These are phyloP conservation scores for Scheffersomyces titani DNA, from an alignment of 1,139 yeast species.

Conservation along the genomic window DNA sequence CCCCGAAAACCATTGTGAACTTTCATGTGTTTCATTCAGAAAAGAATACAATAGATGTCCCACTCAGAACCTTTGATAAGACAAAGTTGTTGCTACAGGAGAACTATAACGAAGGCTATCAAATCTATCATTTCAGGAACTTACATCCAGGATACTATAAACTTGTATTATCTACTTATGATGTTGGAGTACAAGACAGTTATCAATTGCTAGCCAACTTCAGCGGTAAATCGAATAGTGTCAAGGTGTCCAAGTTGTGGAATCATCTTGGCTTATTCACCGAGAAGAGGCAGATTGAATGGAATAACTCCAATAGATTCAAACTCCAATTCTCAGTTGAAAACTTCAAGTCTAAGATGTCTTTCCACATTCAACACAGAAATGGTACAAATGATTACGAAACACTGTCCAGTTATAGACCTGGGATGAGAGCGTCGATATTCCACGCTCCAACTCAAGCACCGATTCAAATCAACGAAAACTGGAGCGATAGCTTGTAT, in stretches of 20 bases:
- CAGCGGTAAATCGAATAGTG: conserved; percentile 5
- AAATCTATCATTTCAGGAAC: conserved; percentile 19
- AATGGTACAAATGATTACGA: conserved; percentile 20
- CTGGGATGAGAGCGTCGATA: conserved; percentile 45
- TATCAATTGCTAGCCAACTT: conserved; percentile 15
- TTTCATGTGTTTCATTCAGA: conserved; percentile 46
- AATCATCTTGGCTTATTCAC: conserved; percentile 39
- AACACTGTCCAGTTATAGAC: conserved; percentile 32
- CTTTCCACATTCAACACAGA: conserved; percentile 27
- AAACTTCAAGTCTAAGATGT: conserved; percentile 21
- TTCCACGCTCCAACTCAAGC: conserved; percentile 30
- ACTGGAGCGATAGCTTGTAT: conserved; percentile 44
- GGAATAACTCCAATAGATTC: conserved; percentile 42
- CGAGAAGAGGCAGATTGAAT: conserved; percentile 23
- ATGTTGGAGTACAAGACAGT: conserved; percentile 8
- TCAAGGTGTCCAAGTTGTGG: conserved; percentile 21
- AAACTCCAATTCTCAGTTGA: conserved; percentile 28
- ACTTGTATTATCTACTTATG: conserved; percentile 34
- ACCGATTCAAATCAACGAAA: conserved; percentile 35
- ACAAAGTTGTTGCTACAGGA: conserved; percentile 29
- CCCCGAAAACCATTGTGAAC: conserved; percentile 27
- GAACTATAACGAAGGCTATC: conserved; percentile 24
- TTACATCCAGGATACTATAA: conserved; percentile 40
- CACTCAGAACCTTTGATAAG: conserved; percentile 29
- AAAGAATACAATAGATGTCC: conserved; percentile 10